A percentile compares a stretch with the other conserved stretches of the same genome.
These are phyloP conservation scores for Glomus cerebriforme DNA, from an alignment of 192 early-diverging fungal species.

Conservation along the genomic window DNA sequence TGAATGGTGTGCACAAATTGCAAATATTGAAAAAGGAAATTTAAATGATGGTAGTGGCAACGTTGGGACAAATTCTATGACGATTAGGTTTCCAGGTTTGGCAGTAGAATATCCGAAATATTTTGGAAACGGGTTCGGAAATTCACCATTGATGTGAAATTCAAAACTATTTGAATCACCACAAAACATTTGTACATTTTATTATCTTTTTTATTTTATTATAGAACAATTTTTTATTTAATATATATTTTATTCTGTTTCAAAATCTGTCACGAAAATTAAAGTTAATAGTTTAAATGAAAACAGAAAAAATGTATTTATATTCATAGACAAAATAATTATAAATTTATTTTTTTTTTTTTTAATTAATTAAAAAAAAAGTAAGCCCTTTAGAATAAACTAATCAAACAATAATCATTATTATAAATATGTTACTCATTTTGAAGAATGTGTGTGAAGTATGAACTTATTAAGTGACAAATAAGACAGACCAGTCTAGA, in stretches of 20 bases:
- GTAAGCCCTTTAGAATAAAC: too few species aligned
- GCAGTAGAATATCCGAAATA: background rate
- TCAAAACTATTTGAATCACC: background rate
- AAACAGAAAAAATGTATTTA: background rate
- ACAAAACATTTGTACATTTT: background rate
- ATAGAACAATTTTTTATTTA: background rate
- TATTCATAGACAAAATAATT: background rate
- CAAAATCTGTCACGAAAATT: background rate
- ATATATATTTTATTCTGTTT: background rate
- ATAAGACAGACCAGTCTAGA: too few species aligned
- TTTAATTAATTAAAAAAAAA: too few species aligned
- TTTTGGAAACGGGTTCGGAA: background rate
- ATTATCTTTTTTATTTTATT: background rate
- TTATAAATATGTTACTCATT: too few species aligned
- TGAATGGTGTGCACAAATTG: slow-evolving; percentile 20
- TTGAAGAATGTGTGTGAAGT: too few species aligned
- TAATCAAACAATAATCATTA: too few species aligned
- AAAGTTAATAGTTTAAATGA: background rate
- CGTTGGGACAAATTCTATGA: background rate
- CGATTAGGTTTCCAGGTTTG: background rate
- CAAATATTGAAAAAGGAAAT: background rate
- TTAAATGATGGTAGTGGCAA: background rate
- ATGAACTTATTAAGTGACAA: too few species aligned
- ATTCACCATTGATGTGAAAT: background rate
- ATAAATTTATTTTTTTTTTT: background rate